Percentiles rank a stretch among this genome's conserved stretches.
phyloP scores from a whole-genome alignment of 257 asterid genomes.

The Lithospermum erythrorhizon region DNA sequence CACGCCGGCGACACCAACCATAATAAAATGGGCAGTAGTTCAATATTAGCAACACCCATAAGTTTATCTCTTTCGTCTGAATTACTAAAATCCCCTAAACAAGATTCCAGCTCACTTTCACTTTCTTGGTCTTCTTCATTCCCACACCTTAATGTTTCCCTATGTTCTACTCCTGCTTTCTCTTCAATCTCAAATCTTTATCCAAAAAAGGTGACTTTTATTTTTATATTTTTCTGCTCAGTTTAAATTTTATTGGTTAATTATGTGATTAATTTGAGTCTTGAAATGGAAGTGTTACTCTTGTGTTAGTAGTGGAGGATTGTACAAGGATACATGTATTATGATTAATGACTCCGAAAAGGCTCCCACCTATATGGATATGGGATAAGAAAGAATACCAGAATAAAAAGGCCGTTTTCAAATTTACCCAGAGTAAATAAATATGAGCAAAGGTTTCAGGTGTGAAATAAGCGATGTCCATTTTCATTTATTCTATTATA shows the following conservation, averaged over 20 bases:
- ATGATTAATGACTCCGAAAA: too few species aligned
- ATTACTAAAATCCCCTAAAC: constrained; percentile 9
- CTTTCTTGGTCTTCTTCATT: constrained; percentile 75
- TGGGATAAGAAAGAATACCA: too few species aligned
- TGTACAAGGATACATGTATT: too few species aligned
- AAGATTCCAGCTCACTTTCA: constrained; percentile 25
- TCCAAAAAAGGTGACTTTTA: constrained; percentile 31
- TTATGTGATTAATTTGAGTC: not conserved
- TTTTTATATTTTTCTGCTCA: not conserved
- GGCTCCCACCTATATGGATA: too few species aligned
- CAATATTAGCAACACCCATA: constrained; percentile 19
- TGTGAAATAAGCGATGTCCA: too few species aligned
- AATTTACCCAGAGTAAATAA: too few species aligned
- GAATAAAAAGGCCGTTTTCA: too few species aligned
- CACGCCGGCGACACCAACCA: too few species aligned
- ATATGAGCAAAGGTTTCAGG: too few species aligned
- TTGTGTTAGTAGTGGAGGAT: too few species aligned
- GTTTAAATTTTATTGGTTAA: not conserved
- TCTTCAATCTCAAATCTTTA: constrained; percentile 16
- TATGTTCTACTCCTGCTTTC: constrained; percentile 13
- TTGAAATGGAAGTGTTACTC: too few species aligned
- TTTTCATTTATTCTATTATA: too few species aligned
- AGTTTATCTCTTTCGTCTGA: constrained; percentile 34
- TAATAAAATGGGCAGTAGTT: constrained; percentile 30
- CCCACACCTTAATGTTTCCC: constrained; percentile 36